Conservation (phyloP, 352 stramenopile species). For the Phytophthora syringae region DNA sequence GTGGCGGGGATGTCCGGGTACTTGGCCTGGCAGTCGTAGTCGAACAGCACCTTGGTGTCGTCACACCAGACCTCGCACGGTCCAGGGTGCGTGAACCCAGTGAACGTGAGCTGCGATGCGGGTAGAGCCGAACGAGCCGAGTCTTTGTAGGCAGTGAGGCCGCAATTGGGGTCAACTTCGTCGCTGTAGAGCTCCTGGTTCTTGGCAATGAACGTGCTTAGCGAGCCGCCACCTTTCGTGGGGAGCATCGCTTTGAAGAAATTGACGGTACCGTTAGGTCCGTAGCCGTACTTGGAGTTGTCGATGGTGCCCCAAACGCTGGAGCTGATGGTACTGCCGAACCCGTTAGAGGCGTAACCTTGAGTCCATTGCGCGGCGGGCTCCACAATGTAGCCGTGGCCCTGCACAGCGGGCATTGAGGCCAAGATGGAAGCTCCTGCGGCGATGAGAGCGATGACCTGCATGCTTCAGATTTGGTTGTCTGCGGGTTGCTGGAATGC, state of each 20-base stretch:
- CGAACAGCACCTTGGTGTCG: slow-evolving; percentile 56
- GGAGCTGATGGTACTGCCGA: slow-evolving; percentile 52
- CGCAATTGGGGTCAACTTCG: slow-evolving; percentile 41
- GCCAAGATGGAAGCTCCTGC: slow-evolving; percentile 27
- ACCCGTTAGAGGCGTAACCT: slow-evolving; percentile 53
- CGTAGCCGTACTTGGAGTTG: slow-evolving; percentile 54
- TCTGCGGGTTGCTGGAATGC: slow-evolving; percentile 3
- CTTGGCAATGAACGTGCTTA: slow-evolving; percentile 48
- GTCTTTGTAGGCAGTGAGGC: slow-evolving; percentile 48
- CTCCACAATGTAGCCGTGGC: slow-evolving; percentile 54
- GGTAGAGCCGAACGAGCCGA: slow-evolving; percentile 43
- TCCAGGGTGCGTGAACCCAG: slow-evolving; percentile 61
- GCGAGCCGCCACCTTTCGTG: slow-evolving; percentile 40
- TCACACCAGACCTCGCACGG: slow-evolving; percentile 72
- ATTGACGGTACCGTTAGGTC: slow-evolving; percentile 35
- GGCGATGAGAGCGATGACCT: slow-evolving; percentile 35
- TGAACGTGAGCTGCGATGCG: slow-evolving; percentile 44
- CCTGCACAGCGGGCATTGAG: slow-evolving; percentile 22
- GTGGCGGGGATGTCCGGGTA: slow-evolving; percentile 39
- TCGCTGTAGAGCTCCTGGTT: slow-evolving; percentile 53
- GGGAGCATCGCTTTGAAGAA: slow-evolving; percentile 45
- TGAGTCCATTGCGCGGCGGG: slow-evolving; percentile 43
- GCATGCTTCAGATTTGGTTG: slow-evolving; percentile 29
- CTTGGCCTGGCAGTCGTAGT: slow-evolving; percentile 52
- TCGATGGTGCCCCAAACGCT: slow-evolving; percentile 44